These are phyloP conservation scores for Penicillium sp. DNA, from an alignment of 2,329 filamentous ascomycete species.

Conservation along the genomic window DNA sequence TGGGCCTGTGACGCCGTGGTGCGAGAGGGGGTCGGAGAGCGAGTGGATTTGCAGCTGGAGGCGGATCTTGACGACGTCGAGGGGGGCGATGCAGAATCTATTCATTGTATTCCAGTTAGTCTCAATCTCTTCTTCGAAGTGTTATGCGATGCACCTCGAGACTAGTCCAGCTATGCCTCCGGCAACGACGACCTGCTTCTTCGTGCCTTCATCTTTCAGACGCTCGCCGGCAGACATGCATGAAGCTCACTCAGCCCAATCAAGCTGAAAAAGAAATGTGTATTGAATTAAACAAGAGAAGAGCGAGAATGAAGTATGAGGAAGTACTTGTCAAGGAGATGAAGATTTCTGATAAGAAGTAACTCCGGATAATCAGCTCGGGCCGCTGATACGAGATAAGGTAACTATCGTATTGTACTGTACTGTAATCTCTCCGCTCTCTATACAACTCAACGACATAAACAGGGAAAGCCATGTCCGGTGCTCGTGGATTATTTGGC, in stretches of 20 bases:
- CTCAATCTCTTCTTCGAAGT: neutral
- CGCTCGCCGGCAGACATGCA: slow-evolving; percentile 64
- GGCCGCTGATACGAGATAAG: neutral
- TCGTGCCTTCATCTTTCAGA: slow-evolving; percentile 69
- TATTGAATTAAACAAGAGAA: neutral
- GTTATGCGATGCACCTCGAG: slow-evolving; percentile 59
- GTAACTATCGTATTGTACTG: neutral
- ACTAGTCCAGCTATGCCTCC: slow-evolving; percentile 76
- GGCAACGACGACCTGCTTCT: slow-evolving; percentile 61
- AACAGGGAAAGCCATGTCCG: slow-evolving; percentile 1
- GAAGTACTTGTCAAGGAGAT: no score
- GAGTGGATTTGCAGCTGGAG: slow-evolving; percentile 90
- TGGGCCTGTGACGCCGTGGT: slow-evolving; percentile 44
- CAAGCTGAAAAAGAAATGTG: neutral
- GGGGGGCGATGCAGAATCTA: slow-evolving; percentile 87
- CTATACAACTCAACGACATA: neutral
- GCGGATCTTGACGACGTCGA: slow-evolving; percentile 97
- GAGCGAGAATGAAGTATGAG: no score
- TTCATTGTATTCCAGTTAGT: neutral
- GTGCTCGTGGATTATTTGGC: slow-evolving; percentile 12
- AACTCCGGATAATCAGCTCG: neutral
- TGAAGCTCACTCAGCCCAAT: slow-evolving; percentile 34
- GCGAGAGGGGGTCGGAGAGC: slow-evolving; percentile 66
- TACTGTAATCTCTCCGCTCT: neutral
- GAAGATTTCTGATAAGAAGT: neutral